Percentiles rank a stretch among this genome's conserved stretches.
These are phyloP conservation scores for Lasiodiplodia citricola DNA, from an alignment of 2,329 filamentous ascomycete species.

Conservation along the genomic window DNA sequence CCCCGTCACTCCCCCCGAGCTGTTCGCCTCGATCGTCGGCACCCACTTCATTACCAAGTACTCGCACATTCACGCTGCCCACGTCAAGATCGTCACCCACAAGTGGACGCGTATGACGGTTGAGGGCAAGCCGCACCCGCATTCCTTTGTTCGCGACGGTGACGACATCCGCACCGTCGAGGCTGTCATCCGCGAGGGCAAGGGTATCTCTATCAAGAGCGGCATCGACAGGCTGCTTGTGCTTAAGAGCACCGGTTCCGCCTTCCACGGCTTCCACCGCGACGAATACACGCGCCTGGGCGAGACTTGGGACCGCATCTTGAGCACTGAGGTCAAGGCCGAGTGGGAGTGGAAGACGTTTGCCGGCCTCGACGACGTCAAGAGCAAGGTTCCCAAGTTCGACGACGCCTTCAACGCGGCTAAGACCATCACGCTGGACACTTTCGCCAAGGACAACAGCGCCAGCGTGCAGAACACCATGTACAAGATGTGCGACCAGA, in stretches of 20 bases:
- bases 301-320: slow-evolving; percentile 93
- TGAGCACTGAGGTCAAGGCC: slow-evolving; percentile 90
- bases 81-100: slow-evolving; percentile 82
- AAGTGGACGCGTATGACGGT: slow-evolving; percentile 89
- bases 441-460: slow-evolving; percentile 87
- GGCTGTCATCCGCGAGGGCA: slow-evolving; percentile 67
- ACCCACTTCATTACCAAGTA: slow-evolving; percentile 90
- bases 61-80: slow-evolving; percentile 82
- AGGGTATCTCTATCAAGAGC: slow-evolving; percentile 77
- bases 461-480: slow-evolving; percentile 96
- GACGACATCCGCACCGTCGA: slow-evolving; percentile 85
- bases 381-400: slow-evolving; percentile 69
- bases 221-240: slow-evolving; percentile 83
- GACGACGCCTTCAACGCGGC: slow-evolving; percentile 79
- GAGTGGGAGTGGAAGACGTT: slow-evolving; percentile 85
- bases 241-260: slow-evolving; percentile 94
- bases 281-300: slow-evolving; percentile 91
- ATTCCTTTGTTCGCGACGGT: slow-evolving; percentile 92
- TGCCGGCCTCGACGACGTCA: slow-evolving; percentile 68
- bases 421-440: slow-evolving; percentile 85
- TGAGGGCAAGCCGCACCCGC: slow-evolving; percentile 88
- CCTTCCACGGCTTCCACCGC: slow-evolving; percentile 91
- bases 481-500: slow-evolving; percentile 97
- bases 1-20: slow-evolving; percentile 89
- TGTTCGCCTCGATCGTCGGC: slow-evolving; percentile 84